Evolutionary conservation across 1,284 basidiomycete species (phyloP), one percentile per base, ranked within the genome.

Genomic region (Trichosporon ovoides): DNA sequence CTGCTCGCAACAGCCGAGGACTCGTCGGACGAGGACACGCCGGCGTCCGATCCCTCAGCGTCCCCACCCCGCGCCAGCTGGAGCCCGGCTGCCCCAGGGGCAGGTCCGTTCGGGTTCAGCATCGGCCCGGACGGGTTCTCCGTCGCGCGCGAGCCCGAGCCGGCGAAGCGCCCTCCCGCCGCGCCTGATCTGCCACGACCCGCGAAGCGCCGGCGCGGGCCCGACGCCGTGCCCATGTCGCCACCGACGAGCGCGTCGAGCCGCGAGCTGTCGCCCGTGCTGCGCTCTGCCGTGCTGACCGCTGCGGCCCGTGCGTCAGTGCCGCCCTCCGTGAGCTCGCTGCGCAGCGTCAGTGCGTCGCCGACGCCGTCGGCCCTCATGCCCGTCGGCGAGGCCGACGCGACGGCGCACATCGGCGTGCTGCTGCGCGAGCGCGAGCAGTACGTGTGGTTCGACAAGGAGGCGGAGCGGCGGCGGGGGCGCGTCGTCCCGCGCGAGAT

Each of bases 361-460:
- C 61, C 61, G 2, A 38, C 56, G 1, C 52, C 52, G 2, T 38
- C 61, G 13, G 37, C 58, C 2, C 55, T 33, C n/a, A 6, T 20
- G 2, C 34, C 55, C 14, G 18, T 53, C 4, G 36, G 40, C 4
- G 58, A 56, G 12, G 46, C 38, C 7, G 43, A 43, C 5, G 37
- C 22, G 18, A 43, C 54, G 11, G 36, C 43, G 2, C 67, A 71
- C 55, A 52, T 65, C 22, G 70, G 67, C 10, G 34, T 64, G 4
- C 64, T 74, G 4, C 37, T 66, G 3, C 68, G 70, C 6, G 72
- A 74, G 55, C 56, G 68, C 7, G 61, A 65, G 16, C 58, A 69
- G 40, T 72, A 72, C 53, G 46, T 64, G 6, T 52, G 48, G 24
- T 66, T 63, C 54, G 57, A 63, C 28, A 13, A 36, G 13, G 31